Conservation (phyloP, 225 moss, liverwort and hornwort genomes). For the Bryum argenteum region DNA sequence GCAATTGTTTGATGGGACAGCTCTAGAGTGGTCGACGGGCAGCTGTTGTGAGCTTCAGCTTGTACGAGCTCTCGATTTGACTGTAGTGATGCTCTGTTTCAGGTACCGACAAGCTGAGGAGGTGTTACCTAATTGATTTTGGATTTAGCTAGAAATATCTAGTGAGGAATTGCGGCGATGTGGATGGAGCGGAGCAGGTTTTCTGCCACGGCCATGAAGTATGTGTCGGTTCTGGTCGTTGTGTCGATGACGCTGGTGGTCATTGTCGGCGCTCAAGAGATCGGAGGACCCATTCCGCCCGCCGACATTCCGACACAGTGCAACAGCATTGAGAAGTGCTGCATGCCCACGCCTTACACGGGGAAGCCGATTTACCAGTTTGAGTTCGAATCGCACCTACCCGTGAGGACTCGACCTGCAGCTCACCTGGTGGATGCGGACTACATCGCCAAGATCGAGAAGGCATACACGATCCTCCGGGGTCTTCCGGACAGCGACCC, state of each 20-base stretch:
- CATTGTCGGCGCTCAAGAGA: not conserved
- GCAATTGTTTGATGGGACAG: too few species aligned
- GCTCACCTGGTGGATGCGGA: constrained; percentile 28
- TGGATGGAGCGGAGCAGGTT: not conserved
- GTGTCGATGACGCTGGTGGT: not conserved
- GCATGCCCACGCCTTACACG: constrained; percentile 38
- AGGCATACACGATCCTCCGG: constrained; percentile 41
- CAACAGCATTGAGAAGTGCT: constrained; percentile 41
- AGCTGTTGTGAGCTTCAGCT: not conserved
- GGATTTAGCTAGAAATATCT: not conserved
- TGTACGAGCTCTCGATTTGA: not conserved
- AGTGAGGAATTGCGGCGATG: not conserved
- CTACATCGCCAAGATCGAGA: constrained; percentile 26
- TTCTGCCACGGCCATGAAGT: constrained; percentile 11
- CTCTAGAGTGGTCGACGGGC: not conserved
- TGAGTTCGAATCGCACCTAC: not conserved
- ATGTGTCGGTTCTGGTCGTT: not conserved
- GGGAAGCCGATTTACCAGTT: constrained; percentile 31
- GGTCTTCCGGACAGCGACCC: constrained; percentile 61
- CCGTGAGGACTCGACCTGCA: constrained; percentile 26
- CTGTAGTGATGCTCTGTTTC: not conserved
- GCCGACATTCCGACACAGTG: constrained; percentile 34
- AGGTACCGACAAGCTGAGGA: not conserved
- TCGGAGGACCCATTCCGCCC: constrained; percentile 26
- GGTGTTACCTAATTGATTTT: not conserved